Conservation (phyloP, 140 eudicot genomes). For the Cichorium intybus region DNA sequence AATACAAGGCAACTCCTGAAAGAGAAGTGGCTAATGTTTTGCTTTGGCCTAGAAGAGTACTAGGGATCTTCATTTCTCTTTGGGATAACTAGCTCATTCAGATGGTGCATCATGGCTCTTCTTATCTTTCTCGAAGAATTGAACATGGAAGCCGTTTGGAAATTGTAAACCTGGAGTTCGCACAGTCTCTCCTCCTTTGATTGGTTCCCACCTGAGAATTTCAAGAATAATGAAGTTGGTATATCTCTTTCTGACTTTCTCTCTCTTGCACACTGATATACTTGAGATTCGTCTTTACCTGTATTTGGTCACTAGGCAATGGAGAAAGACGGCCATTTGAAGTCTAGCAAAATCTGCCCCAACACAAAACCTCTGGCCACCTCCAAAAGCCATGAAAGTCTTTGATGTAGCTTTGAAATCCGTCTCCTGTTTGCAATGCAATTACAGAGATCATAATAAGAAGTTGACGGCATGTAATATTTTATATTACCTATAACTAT, state of each 20-base stretch:
- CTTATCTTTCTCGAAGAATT: constrained; percentile 32
- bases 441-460: no score
- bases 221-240: constrained; percentile 18
- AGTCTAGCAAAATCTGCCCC: constrained; percentile 84
- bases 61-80: constrained; percentile 9
- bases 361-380: constrained; percentile 87
- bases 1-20: neutral
- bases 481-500: neutral
- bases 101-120: neutral
- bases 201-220: constrained; percentile 48
- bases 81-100: constrained; percentile 1
- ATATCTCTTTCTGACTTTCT: neutral
- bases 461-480: no score
- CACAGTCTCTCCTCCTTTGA: constrained; percentile 61
- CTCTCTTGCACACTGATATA: neutral
- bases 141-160: constrained; percentile 63
- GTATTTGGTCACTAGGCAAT: constrained; percentile 67
- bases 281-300: constrained; percentile 34
- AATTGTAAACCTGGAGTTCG: constrained; percentile 77
- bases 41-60: neutral
- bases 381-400: constrained; percentile 92
- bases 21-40: neutral
- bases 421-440: constrained; percentile 42
- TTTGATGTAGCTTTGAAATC: constrained; percentile 58
- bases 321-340: constrained; percentile 80